phyloP scores from a whole-genome alignment of 2,329 filamentous ascomycete species.

The Aspergillus sp. region DNA sequence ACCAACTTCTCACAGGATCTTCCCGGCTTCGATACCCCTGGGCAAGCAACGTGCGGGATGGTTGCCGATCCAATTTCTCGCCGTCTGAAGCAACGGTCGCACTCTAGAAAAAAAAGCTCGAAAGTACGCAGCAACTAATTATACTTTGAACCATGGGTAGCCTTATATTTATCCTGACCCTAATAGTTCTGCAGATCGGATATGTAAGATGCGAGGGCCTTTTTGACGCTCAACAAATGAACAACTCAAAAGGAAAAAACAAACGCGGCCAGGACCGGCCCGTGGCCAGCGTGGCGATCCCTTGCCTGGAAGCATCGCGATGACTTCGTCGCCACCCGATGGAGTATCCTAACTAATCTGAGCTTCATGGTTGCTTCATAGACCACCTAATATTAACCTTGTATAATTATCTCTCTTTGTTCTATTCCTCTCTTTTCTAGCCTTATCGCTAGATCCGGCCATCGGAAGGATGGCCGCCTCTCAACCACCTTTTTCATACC shows the following conservation, averaged over 20 bases:
- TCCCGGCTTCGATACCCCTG: not conserved
- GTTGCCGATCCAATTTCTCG: no score
- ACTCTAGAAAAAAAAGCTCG: no score
- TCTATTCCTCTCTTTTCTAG: not conserved
- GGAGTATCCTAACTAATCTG: not conserved
- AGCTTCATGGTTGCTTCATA: not conserved
- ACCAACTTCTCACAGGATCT: not conserved
- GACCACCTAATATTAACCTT: not conserved
- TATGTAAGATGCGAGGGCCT: not conserved
- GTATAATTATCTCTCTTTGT: no score
- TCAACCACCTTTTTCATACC: conserved; percentile 27
- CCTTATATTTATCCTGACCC: no score
- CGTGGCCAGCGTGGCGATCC: not conserved
- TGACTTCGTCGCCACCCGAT: not conserved
- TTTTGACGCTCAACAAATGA: not conserved
- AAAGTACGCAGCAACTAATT: no score
- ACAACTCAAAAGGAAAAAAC: not conserved
- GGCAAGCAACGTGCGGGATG: no score
- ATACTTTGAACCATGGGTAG: no score
- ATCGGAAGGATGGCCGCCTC: conserved; percentile 28
- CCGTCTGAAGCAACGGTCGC: no score
- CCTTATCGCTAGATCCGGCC: not conserved
- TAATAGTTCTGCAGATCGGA: no score
- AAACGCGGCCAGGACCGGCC: not conserved
- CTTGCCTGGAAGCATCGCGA: not conserved